Conservation (phyloP, 331 rosid genomes). For the Phaseolus coccineus region DNA sequence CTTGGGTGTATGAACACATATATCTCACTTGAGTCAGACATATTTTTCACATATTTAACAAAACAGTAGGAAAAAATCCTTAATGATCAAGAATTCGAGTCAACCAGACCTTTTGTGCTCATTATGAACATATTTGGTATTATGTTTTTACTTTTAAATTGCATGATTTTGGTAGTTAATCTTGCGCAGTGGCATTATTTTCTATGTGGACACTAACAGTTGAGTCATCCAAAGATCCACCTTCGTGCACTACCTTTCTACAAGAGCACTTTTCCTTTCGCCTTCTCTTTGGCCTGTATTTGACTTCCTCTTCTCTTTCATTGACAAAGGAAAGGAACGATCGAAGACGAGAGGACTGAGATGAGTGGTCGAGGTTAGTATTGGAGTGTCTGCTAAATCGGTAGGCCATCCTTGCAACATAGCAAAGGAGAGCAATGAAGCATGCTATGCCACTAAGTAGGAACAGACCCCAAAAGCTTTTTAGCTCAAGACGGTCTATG, state of each 20-base stretch:
- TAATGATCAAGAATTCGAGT: neutral
- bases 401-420: constrained; percentile 41
- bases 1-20: no score
- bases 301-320: constrained; percentile 44
- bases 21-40: no score
- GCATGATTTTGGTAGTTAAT: neutral
- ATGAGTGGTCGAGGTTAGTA: neutral
- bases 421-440: constrained; percentile 53
- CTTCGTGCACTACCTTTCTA: constrained; percentile 39
- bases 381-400: constrained; percentile 36
- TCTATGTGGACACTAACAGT: neutral
- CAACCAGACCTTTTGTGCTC: neutral
- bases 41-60: no score
- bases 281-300: neutral
- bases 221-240: neutral
- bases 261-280: constrained; percentile 2
- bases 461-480: constrained; percentile 77
- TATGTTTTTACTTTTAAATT: neutral
- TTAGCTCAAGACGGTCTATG: constrained; percentile 59
- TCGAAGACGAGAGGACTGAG: constrained; percentile 26
- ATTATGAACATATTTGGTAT: neutral
- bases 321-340: constrained; percentile 49
- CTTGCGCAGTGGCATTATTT: neutral
- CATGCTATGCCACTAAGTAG: constrained; percentile 60
- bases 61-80: neutral